Percentiles rank a stretch among this genome's conserved stretches.
Evolutionary conservation across 2,329 filamentous ascomycete genomes (phyloP).

Genomic region (Nemania bipapillata): DNA sequence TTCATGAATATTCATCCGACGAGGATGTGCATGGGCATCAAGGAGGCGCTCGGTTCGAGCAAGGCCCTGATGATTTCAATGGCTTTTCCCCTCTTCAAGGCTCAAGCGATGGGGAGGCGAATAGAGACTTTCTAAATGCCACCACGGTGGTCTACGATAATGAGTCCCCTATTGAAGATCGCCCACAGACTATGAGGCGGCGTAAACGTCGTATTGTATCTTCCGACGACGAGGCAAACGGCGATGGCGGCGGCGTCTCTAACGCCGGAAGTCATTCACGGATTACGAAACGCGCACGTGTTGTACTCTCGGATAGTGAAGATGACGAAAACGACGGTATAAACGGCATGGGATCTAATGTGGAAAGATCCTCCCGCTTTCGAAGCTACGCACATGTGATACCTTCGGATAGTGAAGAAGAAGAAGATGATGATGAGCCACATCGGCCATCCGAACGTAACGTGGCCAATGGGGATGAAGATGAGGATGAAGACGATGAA

Average conservation of each 20-base stretch:
- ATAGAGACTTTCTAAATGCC: conserved; percentile 25
- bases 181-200: conserved; percentile 25
- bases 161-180: conserved; percentile 40
- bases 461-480: conserved; percentile 21
- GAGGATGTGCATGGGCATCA: conserved; percentile 27
- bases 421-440: conserved; percentile 38
- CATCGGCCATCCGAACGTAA: conserved; percentile 6
- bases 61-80: conserved; percentile 38
- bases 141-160: conserved; percentile 42
- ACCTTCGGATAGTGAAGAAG: conserved; percentile 36
- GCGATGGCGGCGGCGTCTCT: neutral
- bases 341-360: neutral
- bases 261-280: conserved; percentile 4
- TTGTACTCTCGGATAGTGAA: conserved; percentile 32
- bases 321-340: conserved; percentile 35
- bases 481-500: conserved; percentile 29
- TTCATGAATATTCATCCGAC: conserved; percentile 2
- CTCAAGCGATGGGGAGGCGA: conserved; percentile 18
- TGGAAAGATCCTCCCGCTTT: neutral
- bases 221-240: conserved; percentile 43
- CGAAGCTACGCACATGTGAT: conserved; percentile 27
- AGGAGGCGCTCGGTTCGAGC: conserved; percentile 21
- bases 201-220: conserved; percentile 45
- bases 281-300: conserved; percentile 32
- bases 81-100: conserved; percentile 45